Percentiles rank a stretch among this genome's conserved stretches.
Conservation (phyloP, 2,329 filamentous ascomycete species). For the Fusarium bulbicola region DNA sequence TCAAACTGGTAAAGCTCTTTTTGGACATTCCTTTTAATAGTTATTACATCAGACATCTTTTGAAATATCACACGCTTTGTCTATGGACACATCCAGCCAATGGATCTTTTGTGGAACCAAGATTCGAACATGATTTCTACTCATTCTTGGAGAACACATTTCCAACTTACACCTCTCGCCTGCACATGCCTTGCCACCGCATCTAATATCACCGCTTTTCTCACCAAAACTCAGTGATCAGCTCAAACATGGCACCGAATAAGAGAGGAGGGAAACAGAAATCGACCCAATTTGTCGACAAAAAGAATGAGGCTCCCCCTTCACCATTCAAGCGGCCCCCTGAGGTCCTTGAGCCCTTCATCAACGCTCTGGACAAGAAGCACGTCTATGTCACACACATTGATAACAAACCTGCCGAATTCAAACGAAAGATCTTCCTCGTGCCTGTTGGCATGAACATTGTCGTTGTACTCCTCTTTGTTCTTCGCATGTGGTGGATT, state of each 20-base stretch:
- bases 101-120: conserved; percentile 30
- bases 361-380: conserved; percentile 69
- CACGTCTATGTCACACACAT: conserved; percentile 88
- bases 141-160: conserved; percentile 34
- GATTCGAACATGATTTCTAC: not conserved
- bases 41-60: not conserved
- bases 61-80: not conserved
- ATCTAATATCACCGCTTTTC: conserved; percentile 8
- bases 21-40: not conserved
- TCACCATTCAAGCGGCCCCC: conserved; percentile 75
- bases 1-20: not conserved
- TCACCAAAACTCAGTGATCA: not conserved
- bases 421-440: conserved; percentile 85
- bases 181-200: conserved; percentile 3
- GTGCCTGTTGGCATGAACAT: conserved; percentile 83
- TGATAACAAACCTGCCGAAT: conserved; percentile 72
- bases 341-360: conserved; percentile 70
- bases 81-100: not conserved
- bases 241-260: conserved; percentile 44
- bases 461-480: conserved; percentile 69
- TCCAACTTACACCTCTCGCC: conserved; percentile 18
- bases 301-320: conserved; percentile 54
- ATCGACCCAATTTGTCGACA: conserved; percentile 34
- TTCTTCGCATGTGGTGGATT: conserved; percentile 74
- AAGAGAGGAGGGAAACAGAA: conserved; percentile 49